Percentiles rank a stretch among this genome's conserved stretches.
Conservation (phyloP, 176 grass and related monocot species). For the Phoenix roebelenii region DNA sequence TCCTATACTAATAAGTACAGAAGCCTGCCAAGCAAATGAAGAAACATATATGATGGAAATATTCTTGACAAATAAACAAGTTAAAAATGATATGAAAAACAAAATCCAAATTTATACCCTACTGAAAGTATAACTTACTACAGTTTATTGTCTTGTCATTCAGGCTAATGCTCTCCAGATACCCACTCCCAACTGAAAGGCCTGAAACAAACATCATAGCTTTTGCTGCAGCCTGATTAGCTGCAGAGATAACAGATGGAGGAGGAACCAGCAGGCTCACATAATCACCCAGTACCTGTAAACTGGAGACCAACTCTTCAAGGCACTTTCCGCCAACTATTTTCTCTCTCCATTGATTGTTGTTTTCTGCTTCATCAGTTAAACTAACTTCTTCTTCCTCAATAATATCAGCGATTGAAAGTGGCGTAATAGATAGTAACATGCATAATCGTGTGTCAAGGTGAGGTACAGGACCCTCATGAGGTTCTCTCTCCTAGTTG, state of each 20-base stretch:
- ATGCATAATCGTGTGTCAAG: slow-evolving; percentile 85
- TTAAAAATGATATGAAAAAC: too few relatives aligned
- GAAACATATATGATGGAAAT: too few relatives aligned
- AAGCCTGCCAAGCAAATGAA: too few relatives aligned
- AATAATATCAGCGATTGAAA: slow-evolving; percentile 74
- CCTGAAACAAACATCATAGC: slow-evolving; percentile 73
- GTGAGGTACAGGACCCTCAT: slow-evolving; percentile 86
- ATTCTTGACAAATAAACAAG: too few relatives aligned
- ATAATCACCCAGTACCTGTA: slow-evolving; percentile 76
- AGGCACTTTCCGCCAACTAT: slow-evolving; percentile 23
- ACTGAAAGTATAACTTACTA: slow-evolving; percentile 38
- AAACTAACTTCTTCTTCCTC: slow-evolving; percentile 47
- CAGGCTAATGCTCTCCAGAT: slow-evolving; percentile 43
- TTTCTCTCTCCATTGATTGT: slow-evolving; percentile 35
- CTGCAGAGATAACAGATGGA: slow-evolving; percentile 53
- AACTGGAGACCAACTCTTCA: slow-evolving; percentile 67
- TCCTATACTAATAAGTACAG: too few relatives aligned
- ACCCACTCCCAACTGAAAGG: slow-evolving; percentile 43
- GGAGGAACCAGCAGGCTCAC: slow-evolving; percentile 83
- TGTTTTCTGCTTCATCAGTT: slow-evolving; percentile 28
- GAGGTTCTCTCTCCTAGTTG: slow-evolving; percentile 84
- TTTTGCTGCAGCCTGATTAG: slow-evolving; percentile 83
- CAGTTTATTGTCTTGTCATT: slow-evolving; percentile 43
- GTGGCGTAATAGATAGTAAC: slow-evolving; percentile 77
- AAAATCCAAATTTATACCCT: too few relatives aligned